Evolutionary conservation across 768 basidiomycete genomes (phyloP), one percentile per base, ranked within the genome.

Genomic region (Mycena venus): DNA sequence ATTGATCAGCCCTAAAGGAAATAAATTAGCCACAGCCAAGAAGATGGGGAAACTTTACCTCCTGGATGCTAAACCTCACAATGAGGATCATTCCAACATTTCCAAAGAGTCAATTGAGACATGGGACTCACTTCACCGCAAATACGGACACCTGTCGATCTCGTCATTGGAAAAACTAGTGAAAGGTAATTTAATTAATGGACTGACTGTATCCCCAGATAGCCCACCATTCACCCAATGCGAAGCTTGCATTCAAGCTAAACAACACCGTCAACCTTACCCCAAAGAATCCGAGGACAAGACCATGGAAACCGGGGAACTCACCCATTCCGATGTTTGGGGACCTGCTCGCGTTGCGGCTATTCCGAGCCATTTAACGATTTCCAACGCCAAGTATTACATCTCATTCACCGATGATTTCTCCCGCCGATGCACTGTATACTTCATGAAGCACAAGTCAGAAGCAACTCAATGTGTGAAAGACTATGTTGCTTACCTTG

Each of bases 381-480:
- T 63, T 63, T 63, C 62, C 42, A 63, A 63, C 8, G 62, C 62
- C 25, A 49, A 49, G 32, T 63, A 63, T 17, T 63, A 49, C 14
- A 63, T 63, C 31, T 63, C 62, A 15, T 63, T 63, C 62, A 63
- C 62, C 44, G 42, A 63, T 32, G 62, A 63, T 25, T 63, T 31
- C 44, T 47, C 42, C 44, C 44, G 44, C 62, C 44, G 62, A 47
- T 63, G 62, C 44, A 63, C 62, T 8, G 29, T 63, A 23, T 63
- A 47, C 36, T 63, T 63, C 62, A 63, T 63, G 62, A 66, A 66
- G 27, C 51, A 53, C 21, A 66, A 66, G 49, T 66, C 64, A 51
- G 64, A 66, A 32, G 64, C 64, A 55, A 66, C 49, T 17, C 64
- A 66, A 40, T 66, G 51, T 66, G 47, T 66, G 23, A 66, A 66